A percentile compares a stretch with the other conserved stretches of the same genome.
Conservation (phyloP, 768 basidiomycete genomes). For the Aureoboletus auriporus region DNA sequence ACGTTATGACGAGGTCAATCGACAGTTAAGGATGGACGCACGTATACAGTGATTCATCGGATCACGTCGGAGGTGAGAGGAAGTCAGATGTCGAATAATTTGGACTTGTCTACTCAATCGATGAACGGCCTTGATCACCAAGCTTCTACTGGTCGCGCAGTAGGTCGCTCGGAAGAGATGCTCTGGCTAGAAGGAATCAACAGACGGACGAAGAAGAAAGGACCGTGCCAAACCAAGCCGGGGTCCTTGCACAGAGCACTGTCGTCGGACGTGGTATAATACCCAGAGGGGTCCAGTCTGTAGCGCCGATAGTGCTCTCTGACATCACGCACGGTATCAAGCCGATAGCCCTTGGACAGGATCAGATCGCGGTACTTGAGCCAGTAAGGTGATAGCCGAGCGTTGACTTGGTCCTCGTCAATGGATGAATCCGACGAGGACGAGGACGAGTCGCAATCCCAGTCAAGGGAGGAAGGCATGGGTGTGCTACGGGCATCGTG, state of each 20-base stretch:
- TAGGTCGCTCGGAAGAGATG: conserved; percentile 67
- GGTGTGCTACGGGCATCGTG: conserved; percentile 16
- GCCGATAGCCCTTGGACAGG: conserved; percentile 49
- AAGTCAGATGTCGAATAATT: conserved; percentile 53
- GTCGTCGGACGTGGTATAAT: conserved; percentile 41
- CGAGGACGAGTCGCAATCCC: conserved; percentile 33
- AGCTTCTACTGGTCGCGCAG: conserved; percentile 44
- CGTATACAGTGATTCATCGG: conserved; percentile 78
- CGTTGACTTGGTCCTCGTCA: conserved; percentile 51
- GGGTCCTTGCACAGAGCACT: conserved; percentile 66
- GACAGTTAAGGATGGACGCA: conserved; percentile 34
- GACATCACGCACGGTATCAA: conserved; percentile 69
- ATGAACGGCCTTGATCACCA: conserved; percentile 70
- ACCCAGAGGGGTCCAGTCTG: conserved; percentile 30
- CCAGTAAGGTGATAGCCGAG: conserved; percentile 62
- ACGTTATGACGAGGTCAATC: conserved; percentile 5
- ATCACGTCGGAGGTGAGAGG: conserved; percentile 47
- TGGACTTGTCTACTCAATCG: conserved; percentile 58
- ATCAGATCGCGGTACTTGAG: conserved; percentile 47
- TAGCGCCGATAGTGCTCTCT: conserved; percentile 49
- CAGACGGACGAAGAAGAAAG: not conserved
- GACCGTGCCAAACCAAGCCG: conserved; percentile 50
- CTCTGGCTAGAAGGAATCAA: conserved; percentile 48
- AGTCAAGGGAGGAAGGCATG: conserved; percentile 66
- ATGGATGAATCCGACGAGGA: conserved; percentile 48